Base-by-base conservation (phyloP, 139 green algal species). In the Tetradesmus obliquus region DNA sequence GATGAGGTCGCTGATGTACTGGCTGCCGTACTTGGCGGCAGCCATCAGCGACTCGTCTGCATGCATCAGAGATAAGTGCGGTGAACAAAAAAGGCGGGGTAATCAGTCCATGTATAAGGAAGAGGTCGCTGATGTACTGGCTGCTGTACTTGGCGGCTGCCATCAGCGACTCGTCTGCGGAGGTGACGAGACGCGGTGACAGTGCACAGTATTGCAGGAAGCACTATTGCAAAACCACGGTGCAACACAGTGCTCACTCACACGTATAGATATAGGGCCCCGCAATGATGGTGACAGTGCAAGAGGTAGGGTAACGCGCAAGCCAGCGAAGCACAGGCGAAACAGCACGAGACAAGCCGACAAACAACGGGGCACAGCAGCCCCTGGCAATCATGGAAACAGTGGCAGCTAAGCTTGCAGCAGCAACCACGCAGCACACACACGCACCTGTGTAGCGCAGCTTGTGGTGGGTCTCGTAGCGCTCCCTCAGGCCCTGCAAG, bases 401-500 rank as follows among this genome's bases (percentile, higher is more conserved):
- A 76, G 17, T 19, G 7, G 66, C 66, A n/a, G 66, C 66, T 24
- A 66, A 66, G 57, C 7, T 66, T 66, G 66, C 66, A 76, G 32
- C 32, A 45, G 32, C 32, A 45, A 45, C 32, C 32, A 45, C 32
- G 66, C 8, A 76, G 66, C 66, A 24, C 17, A 5, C 5, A 3
- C n/a, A 1, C 17, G 17, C 66, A 76, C 66, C 66, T 62, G 97
- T 99, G 97, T 99, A 99, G 8, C 95, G 94, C 93, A 99, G 97
- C 96, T 99, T 99, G 97, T 99, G 98, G 94, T 99, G 98, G 22
- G 95, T 93, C 96, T 99, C 98, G 89, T 99, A 99, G 0, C 98
- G 95, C 97, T 99, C 98, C 22, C 98, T 94, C 86, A 99, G 95
- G 51, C 95, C 95, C 85, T 94, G 80, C 82, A 99, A 95, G 89